A percentile compares a stretch with the other conserved stretches of the same genome.
phyloP scores from a whole-genome alignment of 345 rosid genomes.

The Arabidopsis suecica region DNA sequence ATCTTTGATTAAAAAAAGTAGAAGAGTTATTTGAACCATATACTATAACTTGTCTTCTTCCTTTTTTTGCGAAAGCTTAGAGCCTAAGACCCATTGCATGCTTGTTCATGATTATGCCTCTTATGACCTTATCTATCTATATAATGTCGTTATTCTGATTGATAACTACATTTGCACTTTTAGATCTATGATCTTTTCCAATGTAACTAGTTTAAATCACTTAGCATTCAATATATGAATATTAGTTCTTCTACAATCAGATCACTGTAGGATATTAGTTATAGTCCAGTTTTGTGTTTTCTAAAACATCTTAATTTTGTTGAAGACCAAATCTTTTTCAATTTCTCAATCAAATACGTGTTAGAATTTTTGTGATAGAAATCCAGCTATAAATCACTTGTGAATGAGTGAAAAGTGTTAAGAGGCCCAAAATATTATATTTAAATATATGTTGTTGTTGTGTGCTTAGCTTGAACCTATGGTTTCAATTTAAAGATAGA shows the following conservation, averaged over 20 bases:
- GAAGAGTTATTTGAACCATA: neutral
- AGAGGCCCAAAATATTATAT: constrained; percentile 37
- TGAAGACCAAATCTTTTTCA: neutral
- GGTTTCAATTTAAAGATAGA: constrained; percentile 61
- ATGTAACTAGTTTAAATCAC: neutral
- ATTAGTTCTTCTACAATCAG: neutral
- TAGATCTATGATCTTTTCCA: constrained; percentile 11
- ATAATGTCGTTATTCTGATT: neutral
- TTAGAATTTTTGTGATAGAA: constrained; percentile 10
- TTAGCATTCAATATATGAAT: neutral
- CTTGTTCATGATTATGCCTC: constrained; percentile 33
- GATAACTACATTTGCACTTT: neutral
- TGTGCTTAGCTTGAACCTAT: constrained; percentile 53
- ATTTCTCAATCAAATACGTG: neutral
- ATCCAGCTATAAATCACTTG: constrained; percentile 41
- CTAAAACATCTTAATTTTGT: neutral
- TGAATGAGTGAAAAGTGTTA: constrained; percentile 28
- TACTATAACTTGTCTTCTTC: constrained; percentile 21
- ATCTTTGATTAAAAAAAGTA: constrained; percentile 11
- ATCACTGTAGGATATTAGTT: neutral
- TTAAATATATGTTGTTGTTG: constrained; percentile 45
- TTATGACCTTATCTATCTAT: neutral
- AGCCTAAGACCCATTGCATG: constrained; percentile 31
- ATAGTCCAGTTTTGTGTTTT: neutral
- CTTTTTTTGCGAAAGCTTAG: constrained; percentile 18